Evolutionary conservation across 2,329 filamentous ascomycete species (phyloP).

Genomic region (Aciculosporium take): DNA sequence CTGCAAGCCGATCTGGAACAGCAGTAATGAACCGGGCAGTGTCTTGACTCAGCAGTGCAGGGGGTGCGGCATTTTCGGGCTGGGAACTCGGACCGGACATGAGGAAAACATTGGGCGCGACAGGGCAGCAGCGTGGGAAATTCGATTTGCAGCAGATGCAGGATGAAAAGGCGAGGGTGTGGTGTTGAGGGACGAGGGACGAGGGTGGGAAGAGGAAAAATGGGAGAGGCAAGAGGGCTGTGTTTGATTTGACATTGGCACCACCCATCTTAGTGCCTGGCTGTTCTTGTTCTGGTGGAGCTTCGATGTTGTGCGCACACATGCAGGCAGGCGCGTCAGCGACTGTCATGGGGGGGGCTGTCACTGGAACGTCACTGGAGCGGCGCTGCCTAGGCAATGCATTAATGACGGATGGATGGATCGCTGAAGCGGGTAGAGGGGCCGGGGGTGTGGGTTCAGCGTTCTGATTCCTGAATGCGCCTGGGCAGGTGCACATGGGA

Average conservation of each 20-base stretch:
- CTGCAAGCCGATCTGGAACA: conserved; percentile 2
- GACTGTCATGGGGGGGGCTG: not conserved
- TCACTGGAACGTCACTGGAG: conserved; percentile 4
- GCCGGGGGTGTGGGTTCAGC: not conserved
- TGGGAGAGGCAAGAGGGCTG: conserved; percentile 1
- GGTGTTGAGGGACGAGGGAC: conserved; percentile 9
- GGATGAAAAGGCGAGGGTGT: conserved; percentile 8
- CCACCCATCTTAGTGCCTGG: not conserved
- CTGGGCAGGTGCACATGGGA: too few species aligned
- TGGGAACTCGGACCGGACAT: conserved; percentile 39
- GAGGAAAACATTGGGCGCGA: conserved; percentile 40
- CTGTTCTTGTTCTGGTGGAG: not conserved
- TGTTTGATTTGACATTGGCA: conserved; percentile 1
- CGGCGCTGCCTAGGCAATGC: not conserved
- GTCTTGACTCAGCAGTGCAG: conserved; percentile 27
- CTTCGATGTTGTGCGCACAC: too few species aligned
- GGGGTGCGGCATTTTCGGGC: conserved; percentile 41
- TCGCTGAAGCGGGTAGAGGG: not conserved
- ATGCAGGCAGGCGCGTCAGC: conserved; percentile 1
- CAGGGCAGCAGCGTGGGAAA: conserved; percentile 13
- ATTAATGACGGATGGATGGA: too few species aligned
- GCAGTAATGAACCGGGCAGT: conserved; percentile 1
- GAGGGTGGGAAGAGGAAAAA: conserved; percentile 8
- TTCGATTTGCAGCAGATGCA: conserved; percentile 11
- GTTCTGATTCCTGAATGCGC: too few species aligned